Evolutionary conservation across 768 basidiomycete genomes (phyloP).

Genomic region (Hirschioporus abietinus): DNA sequence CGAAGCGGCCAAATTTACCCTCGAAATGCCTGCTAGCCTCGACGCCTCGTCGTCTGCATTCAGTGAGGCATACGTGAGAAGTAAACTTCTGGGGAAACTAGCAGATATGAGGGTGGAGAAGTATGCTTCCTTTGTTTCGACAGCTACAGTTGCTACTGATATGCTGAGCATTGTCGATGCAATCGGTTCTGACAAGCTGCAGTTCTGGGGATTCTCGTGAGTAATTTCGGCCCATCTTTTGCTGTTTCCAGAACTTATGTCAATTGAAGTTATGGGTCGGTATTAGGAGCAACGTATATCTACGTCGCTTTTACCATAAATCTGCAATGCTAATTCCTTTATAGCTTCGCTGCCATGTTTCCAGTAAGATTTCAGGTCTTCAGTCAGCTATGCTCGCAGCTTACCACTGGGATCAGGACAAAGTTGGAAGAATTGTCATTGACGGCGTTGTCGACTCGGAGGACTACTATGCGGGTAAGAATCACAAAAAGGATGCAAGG

Average conservation of each 20-base stretch:
- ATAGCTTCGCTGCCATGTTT: conserved; percentile 27
- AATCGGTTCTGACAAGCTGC: conserved; percentile 26
- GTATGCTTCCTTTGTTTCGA: conserved; percentile 28
- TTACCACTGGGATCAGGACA: conserved; percentile 18
- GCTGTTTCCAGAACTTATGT: neutral
- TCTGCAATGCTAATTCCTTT: neutral
- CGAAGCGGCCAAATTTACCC: conserved; percentile 6
- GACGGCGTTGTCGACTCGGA: conserved; percentile 23
- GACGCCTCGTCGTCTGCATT: conserved; percentile 10
- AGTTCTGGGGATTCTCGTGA: conserved; percentile 27
- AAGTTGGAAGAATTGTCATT: conserved; percentile 26
- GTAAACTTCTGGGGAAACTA: conserved; percentile 8
- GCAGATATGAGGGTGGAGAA: conserved; percentile 18
- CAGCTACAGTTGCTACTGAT: conserved; percentile 32
- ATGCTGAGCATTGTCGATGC: conserved; percentile 32
- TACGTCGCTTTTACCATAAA: neutral
- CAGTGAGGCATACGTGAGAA: neutral
- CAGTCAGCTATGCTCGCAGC: neutral
- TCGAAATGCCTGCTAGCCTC: neutral
- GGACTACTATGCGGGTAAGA: conserved; percentile 17
- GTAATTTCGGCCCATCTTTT: neutral
- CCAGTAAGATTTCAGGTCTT: conserved; percentile 14
- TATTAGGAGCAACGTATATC: conserved; percentile 15
- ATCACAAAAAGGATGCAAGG: conserved; percentile 9
- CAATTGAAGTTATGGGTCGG: conserved; percentile 9